Percentiles rank a stretch among this genome's conserved stretches.
phyloP scores from a whole-genome alignment of 352 stramenopile species.

The Phytophthora idaei region DNA sequence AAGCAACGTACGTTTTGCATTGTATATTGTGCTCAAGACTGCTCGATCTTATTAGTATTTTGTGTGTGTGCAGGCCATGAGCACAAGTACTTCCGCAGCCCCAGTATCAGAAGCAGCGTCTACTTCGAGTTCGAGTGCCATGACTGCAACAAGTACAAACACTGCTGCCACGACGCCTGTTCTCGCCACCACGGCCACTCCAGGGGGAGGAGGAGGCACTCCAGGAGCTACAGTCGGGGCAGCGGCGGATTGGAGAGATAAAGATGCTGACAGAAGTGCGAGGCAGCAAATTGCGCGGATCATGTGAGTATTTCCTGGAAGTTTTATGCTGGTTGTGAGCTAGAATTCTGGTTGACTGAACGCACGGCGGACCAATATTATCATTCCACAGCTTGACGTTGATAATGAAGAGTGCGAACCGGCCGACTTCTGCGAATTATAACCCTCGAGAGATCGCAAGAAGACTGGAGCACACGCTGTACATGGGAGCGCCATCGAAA shows the following conservation, averaged over 20 bases:
- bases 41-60: slow-evolving; percentile 7
- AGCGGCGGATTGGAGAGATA: slow-evolving; percentile 80
- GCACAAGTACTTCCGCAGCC: slow-evolving; percentile 26
- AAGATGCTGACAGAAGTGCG: slow-evolving; percentile 79
- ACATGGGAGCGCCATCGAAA: slow-evolving; percentile 83
- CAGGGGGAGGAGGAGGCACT: slow-evolving; percentile 3
- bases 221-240: slow-evolving; percentile 23
- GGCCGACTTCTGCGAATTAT: slow-evolving; percentile 87
- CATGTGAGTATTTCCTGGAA: slow-evolving; percentile 61
- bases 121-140: slow-evolving; percentile 23
- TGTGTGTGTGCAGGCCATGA: slow-evolving; percentile 35
- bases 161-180: background rate
- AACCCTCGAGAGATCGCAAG: slow-evolving; percentile 88
- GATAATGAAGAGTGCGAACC: slow-evolving; percentile 91
- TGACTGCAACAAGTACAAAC: slow-evolving; percentile 21
- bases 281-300: slow-evolving; percentile 89
- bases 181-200: background rate
- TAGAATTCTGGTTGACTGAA: slow-evolving; percentile 24
- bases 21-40: background rate
- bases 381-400: slow-evolving; percentile 70
- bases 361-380: slow-evolving; percentile 11
- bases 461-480: slow-evolving; percentile 84
- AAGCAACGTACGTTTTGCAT: slow-evolving; percentile 36
- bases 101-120: slow-evolving; percentile 23
- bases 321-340: background rate